phyloP scores from a whole-genome alignment of 2,329 filamentous ascomycete genomes.

The Phaeosphaeria sp. region DNA sequence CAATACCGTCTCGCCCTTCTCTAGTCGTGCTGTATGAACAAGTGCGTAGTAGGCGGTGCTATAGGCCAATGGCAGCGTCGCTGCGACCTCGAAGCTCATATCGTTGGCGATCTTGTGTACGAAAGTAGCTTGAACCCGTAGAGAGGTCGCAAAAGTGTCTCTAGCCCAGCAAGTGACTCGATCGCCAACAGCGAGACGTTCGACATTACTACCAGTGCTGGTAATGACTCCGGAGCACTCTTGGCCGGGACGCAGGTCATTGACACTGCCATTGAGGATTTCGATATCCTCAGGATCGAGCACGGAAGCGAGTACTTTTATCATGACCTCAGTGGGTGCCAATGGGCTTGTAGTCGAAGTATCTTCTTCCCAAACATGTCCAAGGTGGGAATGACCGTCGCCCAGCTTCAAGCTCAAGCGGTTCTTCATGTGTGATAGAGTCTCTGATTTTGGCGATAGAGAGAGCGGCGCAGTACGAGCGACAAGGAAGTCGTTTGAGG shows the following conservation, averaged over 20 bases:
- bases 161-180: constrained; percentile 15
- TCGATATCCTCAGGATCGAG: constrained; percentile 12
- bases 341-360: background rate
- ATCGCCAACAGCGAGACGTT: constrained; percentile 21
- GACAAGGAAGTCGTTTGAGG: constrained; percentile 11
- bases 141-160: constrained; percentile 8
- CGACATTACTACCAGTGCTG: constrained; percentile 12
- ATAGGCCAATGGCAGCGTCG: constrained; percentile 23
- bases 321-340: constrained; percentile 34
- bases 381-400: background rate
- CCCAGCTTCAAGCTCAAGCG: constrained; percentile 8
- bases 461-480: constrained; percentile 6
- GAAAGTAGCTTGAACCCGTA: constrained; percentile 6
- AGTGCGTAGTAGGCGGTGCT: constrained; percentile 24
- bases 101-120: constrained; percentile 14
- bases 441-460: constrained; percentile 10
- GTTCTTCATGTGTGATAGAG: background rate
- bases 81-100: constrained; percentile 22
- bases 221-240: constrained; percentile 29
- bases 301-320: constrained; percentile 30
- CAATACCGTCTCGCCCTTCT: constrained; percentile 27
- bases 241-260: constrained; percentile 6
- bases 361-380: constrained; percentile 17
- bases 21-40: constrained; percentile 16
- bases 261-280: constrained; percentile 34